Conservation (phyloP, 768 basidiomycete species). For the Leccinellum luteum region DNA sequence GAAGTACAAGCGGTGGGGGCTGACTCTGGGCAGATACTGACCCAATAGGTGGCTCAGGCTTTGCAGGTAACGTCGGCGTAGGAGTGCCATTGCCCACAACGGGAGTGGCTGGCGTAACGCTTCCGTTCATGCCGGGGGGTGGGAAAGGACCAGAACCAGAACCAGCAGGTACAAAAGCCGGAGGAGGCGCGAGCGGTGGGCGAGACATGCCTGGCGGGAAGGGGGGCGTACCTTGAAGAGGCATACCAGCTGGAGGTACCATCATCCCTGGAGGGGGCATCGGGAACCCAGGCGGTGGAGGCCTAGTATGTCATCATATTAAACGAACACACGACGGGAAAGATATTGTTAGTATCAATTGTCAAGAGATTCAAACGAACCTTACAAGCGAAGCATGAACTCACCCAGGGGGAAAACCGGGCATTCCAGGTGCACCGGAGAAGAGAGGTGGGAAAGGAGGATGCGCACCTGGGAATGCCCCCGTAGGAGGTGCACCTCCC, state of each 20-base stretch:
- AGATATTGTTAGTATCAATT: constrained; percentile 20
- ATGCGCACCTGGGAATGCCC: constrained; percentile 37
- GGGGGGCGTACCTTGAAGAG: constrained; percentile 38
- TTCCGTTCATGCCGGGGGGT: constrained; percentile 23
- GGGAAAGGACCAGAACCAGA: constrained; percentile 33
- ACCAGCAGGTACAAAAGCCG: constrained; percentile 36
- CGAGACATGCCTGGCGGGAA: constrained; percentile 38
- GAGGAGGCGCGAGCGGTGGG: constrained; percentile 33
- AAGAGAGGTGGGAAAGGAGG: constrained; percentile 41
- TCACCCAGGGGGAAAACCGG: constrained; percentile 59
- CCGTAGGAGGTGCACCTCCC: constrained; percentile 36
- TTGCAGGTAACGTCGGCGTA: constrained; percentile 10
- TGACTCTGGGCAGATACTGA: constrained; percentile 24
- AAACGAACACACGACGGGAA: constrained; percentile 4
- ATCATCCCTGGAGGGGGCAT: constrained; percentile 44
- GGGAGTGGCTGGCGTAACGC: constrained; percentile 14
- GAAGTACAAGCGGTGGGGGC: constrained; percentile 40
- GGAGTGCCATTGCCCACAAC: constrained; percentile 26
- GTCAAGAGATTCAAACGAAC: constrained; percentile 11
- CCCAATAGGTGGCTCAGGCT: constrained; percentile 14
- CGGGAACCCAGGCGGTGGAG: constrained; percentile 55
- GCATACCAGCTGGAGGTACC: constrained; percentile 32
- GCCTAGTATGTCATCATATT: constrained; percentile 29
- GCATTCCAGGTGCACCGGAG: constrained; percentile 43
- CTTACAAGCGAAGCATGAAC: constrained; percentile 23